Percentiles rank a stretch among this genome's conserved stretches.
These are phyloP conservation scores for Aspergillus bridgeri DNA, from an alignment of 495 filamentous ascomycete genomes.

Conservation along the genomic window DNA sequence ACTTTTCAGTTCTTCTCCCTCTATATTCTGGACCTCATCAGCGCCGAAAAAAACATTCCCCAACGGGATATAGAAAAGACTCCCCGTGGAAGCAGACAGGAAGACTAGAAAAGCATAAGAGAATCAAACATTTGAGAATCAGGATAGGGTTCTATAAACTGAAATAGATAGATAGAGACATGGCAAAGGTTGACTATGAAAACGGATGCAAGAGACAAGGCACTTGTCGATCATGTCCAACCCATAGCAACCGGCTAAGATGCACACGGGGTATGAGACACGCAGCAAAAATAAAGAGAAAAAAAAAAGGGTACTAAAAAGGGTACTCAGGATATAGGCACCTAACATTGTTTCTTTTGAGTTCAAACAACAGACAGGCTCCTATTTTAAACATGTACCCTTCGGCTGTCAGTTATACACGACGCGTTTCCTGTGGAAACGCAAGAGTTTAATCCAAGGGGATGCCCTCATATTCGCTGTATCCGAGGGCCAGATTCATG, in stretches of 20 bases:
- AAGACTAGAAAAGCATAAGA: not conserved
- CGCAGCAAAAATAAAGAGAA: constrained; percentile 14
- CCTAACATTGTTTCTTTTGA: constrained; percentile 10
- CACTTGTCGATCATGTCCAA: constrained; percentile 22
- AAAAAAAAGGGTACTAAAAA: too few species aligned
- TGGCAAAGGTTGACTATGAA: constrained; percentile 25
- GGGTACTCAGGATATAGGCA: constrained; percentile 5
- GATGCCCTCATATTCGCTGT: constrained; percentile 89
- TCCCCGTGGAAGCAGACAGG: not conserved
- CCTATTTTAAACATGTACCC: constrained; percentile 22
- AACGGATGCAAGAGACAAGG: constrained; percentile 17
- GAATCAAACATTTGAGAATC: not conserved
- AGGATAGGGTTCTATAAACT: not conserved
- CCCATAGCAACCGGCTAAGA: constrained; percentile 31
- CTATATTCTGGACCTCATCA: constrained; percentile 9
- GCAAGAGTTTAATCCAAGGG: constrained; percentile 54
- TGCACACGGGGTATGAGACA: constrained; percentile 36
- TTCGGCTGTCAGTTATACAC: constrained; percentile 20
- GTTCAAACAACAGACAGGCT: constrained; percentile 15
- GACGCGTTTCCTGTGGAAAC: constrained; percentile 8
- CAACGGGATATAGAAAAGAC: not conserved
- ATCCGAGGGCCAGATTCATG: constrained; percentile 94
- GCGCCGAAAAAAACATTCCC: constrained; percentile 4
- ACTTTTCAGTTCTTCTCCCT: constrained; percentile 7
- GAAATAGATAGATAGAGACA: constrained; percentile 5